Percentiles rank a stretch among this genome's conserved stretches.
Conservation (phyloP, 1,139 yeast genomes). For the Lodderomyces orthopsilosis region DNA sequence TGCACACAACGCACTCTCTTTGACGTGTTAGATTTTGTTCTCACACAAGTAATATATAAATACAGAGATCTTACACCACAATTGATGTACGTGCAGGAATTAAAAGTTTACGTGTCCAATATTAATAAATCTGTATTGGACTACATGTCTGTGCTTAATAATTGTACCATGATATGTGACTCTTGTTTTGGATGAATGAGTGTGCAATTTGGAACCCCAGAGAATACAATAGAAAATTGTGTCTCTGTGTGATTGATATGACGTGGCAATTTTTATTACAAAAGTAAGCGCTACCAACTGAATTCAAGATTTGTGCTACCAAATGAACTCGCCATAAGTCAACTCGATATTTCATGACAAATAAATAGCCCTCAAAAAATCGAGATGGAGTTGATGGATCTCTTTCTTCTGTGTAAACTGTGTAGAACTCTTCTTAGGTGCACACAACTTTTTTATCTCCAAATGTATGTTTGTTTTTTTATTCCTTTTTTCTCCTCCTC, state of each 20-base stretch:
- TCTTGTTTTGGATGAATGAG: too few relatives aligned
- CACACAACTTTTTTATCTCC: not conserved
- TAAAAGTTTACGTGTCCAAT: not conserved
- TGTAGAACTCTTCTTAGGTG: too few relatives aligned
- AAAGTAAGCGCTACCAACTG: conserved; percentile 4
- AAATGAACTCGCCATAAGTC: too few relatives aligned
- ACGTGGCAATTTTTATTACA: conserved; percentile 13
- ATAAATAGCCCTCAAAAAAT: too few relatives aligned
- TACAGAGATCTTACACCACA: too few relatives aligned
- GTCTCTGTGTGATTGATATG: conserved; percentile 8
- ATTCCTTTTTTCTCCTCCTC: not conserved
- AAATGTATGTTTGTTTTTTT: not conserved
- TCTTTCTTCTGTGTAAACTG: too few relatives aligned
- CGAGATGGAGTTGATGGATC: too few relatives aligned
- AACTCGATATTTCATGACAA: too few relatives aligned
- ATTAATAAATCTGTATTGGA: not conserved
- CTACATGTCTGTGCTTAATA: not conserved
- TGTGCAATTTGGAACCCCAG: conserved; percentile 1
- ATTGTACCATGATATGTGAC: too few relatives aligned
- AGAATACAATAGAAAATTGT: not conserved
- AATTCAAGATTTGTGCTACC: not conserved
- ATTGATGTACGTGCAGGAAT: not conserved
- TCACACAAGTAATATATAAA: not conserved
- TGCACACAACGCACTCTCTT: not conserved
- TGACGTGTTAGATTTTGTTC: conserved; percentile 1